phyloP scores from a whole-genome alignment of 352 stramenopile genomes.

The Lagenidium giganteum region DNA sequence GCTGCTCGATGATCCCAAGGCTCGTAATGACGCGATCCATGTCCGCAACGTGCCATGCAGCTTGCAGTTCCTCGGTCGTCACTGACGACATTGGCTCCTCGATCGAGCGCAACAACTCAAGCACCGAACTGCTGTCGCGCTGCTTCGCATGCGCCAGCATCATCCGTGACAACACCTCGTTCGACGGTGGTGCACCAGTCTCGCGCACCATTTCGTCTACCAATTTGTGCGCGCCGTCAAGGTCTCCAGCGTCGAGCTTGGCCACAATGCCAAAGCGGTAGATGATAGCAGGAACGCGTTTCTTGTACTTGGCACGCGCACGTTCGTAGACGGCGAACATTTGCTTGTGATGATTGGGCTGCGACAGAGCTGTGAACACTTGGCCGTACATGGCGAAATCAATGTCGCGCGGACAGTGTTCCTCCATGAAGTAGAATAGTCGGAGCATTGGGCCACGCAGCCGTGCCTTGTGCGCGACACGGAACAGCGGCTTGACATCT shows the following conservation, averaged over 20 bases:
- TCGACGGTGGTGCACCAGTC: slow-evolving; percentile 20
- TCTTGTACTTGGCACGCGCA: too few species aligned
- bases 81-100: too few species aligned
- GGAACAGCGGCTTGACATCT: slow-evolving; percentile 29
- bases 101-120: slow-evolving; percentile 25
- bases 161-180: slow-evolving; percentile 37
- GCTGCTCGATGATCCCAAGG: slow-evolving; percentile 26
- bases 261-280: too few species aligned
- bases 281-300: slow-evolving; percentile 18
- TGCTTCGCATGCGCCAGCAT: slow-evolving; percentile 34
- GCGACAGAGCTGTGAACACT: slow-evolving; percentile 30
- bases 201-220: slow-evolving; percentile 28
- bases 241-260: slow-evolving; percentile 26
- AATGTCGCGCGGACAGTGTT: slow-evolving; percentile 20
- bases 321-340: slow-evolving; percentile 29
- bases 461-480: slow-evolving; percentile 17
- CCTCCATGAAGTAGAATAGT: slow-evolving; percentile 37
- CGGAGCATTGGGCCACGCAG: slow-evolving; percentile 24
- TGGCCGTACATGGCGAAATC: slow-evolving; percentile 38
- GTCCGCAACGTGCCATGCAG: slow-evolving; percentile 36
- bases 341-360: slow-evolving; percentile 10
- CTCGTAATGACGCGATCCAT: slow-evolving; percentile 48
- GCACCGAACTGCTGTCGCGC: slow-evolving; percentile 24
- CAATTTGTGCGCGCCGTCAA: slow-evolving; percentile 19
- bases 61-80: slow-evolving; percentile 20